Base-by-base conservation (phyloP, 2,329 filamentous ascomycete genomes). In the Malbranchea zuffiana region DNA sequence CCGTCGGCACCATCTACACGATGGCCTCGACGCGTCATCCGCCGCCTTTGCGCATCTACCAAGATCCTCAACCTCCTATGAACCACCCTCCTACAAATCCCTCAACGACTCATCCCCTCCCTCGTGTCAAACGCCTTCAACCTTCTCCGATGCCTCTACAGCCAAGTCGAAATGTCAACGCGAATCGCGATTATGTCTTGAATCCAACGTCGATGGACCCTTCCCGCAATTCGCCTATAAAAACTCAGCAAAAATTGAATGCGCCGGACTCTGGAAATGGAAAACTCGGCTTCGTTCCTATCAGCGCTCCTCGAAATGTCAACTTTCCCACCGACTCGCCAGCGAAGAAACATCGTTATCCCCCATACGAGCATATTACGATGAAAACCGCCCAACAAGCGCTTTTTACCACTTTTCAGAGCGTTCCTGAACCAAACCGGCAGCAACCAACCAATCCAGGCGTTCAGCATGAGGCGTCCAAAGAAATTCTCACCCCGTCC, bases 161-260 rank as follows among this genome's bases (percentile, higher is more conserved):
- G 36, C 54, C 60, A 10, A 53, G 61, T 28, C 62, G 60, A 28
- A 58, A 59, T 45, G 42, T 42, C 35, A 42, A 48, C 35, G 56
- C 69, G 48, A 72, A 70, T 60, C 66, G 69, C 44, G 82, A 82
- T 59, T 69, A 79, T 49, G 63, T 78, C 39, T 69, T 88, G 49
- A 76, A 80, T 48, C 79, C 81, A 16, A 63, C 72, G 15, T 58
- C 66, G 37, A 51, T 56, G 42, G 59, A 43, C 53, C 60, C 47
- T 47, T 54, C 47, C 54, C 67, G 42, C 56, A 65, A 49, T 62
- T 92, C 83, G 37, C 84, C 82, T 7, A 72, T 71, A 51, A 92
- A 90, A 62, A 61, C 69, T 21, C 59, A 61, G 38, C 66, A 67
- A 47, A 65, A 65, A 48, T 62, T 63, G 27, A 71, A 68, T 39